Evolutionary conservation across 2,329 filamentous ascomycete species (phyloP).

Genomic region (Neonectria magnoliae): DNA sequence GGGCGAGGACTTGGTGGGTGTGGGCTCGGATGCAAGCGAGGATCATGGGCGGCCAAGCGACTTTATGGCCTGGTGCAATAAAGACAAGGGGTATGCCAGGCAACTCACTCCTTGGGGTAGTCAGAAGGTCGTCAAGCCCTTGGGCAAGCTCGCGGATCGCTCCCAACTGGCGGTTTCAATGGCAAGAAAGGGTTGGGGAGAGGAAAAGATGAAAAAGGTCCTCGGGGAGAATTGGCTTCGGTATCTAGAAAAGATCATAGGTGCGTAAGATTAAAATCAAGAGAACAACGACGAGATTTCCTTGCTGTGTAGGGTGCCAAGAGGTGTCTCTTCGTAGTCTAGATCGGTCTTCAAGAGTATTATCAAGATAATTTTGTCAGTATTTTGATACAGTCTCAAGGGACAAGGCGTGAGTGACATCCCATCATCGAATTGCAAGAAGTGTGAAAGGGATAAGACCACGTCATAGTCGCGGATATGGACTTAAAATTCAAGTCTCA

Average conservation of each 20-base stretch:
- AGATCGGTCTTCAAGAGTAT: too few species aligned
- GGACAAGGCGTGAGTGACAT: too few species aligned
- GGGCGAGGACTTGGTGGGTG: constrained; percentile 49
- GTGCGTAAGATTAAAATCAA: background rate
- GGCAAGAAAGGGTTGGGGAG: constrained; percentile 50
- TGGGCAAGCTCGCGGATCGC: constrained; percentile 49
- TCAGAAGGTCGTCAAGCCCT: constrained; percentile 52
- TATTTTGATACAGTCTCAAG: too few species aligned
- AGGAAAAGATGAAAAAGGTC: constrained; percentile 51
- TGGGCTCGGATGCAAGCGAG: constrained; percentile 52
- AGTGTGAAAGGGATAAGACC: too few species aligned
- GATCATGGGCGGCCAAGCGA: constrained; percentile 51
- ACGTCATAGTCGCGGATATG: background rate
- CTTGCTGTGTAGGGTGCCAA: too few species aligned
- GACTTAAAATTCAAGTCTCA: background rate
- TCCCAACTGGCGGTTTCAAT: constrained; percentile 49
- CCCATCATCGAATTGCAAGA: too few species aligned
- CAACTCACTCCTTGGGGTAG: constrained; percentile 52
- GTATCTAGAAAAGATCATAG: constrained; percentile 48
- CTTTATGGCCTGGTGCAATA: constrained; percentile 54
- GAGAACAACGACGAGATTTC: background rate
- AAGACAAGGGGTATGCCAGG: constrained; percentile 52
- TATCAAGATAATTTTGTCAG: too few species aligned
- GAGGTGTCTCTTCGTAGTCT: too few species aligned
- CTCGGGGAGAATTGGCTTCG: constrained; percentile 52